Conservation (phyloP, 257 asterid genomes). For the Eustoma russellianum region DNA sequence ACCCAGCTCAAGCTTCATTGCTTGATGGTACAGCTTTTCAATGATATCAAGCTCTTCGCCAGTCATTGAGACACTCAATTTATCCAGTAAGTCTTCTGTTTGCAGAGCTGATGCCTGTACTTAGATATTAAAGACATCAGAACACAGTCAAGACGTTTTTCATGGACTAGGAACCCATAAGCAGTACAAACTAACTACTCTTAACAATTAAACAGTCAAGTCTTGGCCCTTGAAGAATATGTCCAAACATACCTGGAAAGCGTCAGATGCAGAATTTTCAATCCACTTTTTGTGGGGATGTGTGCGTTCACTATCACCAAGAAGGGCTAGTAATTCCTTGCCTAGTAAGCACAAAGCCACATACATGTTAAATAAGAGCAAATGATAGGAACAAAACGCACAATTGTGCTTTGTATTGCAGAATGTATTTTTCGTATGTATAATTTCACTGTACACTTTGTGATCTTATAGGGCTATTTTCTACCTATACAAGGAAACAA, state of each 20-base stretch:
- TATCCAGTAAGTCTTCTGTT: constrained; percentile 79
- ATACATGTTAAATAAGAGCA: too few species aligned
- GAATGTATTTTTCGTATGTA: too few species aligned
- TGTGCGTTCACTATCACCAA: constrained; percentile 23
- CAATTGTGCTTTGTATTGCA: too few species aligned
- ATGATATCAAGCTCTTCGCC: constrained; percentile 77
- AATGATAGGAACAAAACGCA: too few species aligned
- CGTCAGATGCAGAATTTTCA: constrained; percentile 53
- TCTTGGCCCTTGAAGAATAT: constrained; percentile 2
- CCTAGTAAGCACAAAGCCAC: constrained; percentile 86
- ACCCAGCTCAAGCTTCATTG: constrained; percentile 68
- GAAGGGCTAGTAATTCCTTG: constrained; percentile 49
- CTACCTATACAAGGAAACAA: too few species aligned
- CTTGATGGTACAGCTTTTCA: constrained; percentile 78
- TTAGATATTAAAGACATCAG: neutral
- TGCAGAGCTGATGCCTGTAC: constrained; percentile 52
- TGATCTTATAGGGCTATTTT: too few species aligned
- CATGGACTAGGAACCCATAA: neutral
- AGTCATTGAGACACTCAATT: constrained; percentile 71
- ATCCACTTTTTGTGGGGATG: constrained; percentile 82
- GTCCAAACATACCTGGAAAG: constrained; percentile 56
- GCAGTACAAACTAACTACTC: constrained; percentile 1
- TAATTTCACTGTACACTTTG: too few species aligned
- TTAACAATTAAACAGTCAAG: constrained; percentile 4
- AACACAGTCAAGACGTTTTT: neutral